phyloP scores from a whole-genome alignment of 441 rosid genomes.

The Kokia cookei region DNA sequence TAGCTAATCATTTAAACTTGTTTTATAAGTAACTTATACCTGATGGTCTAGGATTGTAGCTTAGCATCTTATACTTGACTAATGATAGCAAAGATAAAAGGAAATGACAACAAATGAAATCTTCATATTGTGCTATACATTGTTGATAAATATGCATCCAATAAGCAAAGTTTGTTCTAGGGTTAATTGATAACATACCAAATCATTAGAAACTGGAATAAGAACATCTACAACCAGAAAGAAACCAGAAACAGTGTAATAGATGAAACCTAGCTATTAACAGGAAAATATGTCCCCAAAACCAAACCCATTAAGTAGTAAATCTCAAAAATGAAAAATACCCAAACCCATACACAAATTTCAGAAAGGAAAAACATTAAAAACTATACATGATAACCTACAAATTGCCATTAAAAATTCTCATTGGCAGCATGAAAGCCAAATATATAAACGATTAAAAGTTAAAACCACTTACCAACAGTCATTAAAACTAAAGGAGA shows the following conservation, averaged over 20 bases:
- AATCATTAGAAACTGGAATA: not conserved
- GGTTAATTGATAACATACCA: not conserved
- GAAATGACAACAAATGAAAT: not conserved
- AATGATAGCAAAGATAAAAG: not conserved
- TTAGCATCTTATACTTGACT: not conserved
- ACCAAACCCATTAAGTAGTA: not conserved
- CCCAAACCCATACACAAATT: not conserved
- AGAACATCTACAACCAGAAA: not conserved
- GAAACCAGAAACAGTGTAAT: not conserved
- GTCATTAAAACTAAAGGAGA: not conserved
- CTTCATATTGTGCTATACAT: not conserved
- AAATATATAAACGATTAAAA: not conserved
- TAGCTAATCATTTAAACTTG: not conserved
- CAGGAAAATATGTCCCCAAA: not conserved
- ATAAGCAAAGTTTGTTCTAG: not conserved
- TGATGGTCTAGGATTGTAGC: not conserved
- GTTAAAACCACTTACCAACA: not conserved
- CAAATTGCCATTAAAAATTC: not conserved
- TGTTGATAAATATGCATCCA: not conserved
- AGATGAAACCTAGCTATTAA: not conserved
- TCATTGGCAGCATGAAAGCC: not conserved
- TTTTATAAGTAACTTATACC: not conserved
- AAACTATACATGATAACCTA: not conserved
- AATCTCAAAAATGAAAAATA: not conserved
- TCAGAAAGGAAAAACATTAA: not conserved